Base-by-base conservation (phyloP, 257 asterid species). In the Dorcoceras hygrometricum region DNA sequence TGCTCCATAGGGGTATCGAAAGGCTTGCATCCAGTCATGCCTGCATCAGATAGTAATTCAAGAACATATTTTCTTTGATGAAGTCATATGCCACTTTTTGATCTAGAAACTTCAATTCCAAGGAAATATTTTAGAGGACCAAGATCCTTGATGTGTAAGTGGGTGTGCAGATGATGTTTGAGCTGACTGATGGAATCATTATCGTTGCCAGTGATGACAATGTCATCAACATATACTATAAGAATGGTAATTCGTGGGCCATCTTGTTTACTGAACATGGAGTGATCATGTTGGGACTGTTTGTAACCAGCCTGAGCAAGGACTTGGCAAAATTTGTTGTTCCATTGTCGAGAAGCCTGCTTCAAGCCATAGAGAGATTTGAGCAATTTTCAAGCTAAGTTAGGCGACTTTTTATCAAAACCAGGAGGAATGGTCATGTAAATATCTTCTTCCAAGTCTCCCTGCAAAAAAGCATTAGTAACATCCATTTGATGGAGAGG, bases 161-260 rank as follows among this genome's bases (percentile, higher is more conserved):
- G 14, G 2, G 46, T 9, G 2, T 36, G 19, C 0, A 67, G 1
- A 67, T 18, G 19, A 0, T 0, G 0, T 8, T 18, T 53, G 0
- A 18, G 0, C 0, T 0, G 0, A 1, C 1, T 1, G 19, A 18
- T 5, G 1, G 5, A 18, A 0, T n/a, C 24, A 0, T 1, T 0
- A 6, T 4, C 0, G 4, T 0, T 18, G 0, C 7, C 0, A 18
- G 10, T n/a, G 23, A 51, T 51, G 20, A 51, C 0, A 6, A n/a
- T 51, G 0, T 16, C 57, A 18, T 51, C 23, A 0, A 22, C n/a
- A 1, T 16, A 50, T 3, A 50, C 22, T 6, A 50, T 8, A 3
- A 50, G 1, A 2, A 53, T 8, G 0, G 11, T 22, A 11, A 53
- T 22, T 0, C 2, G 8, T 1, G 0, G 2, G 1, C 3, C 5